Conservation (phyloP, 2,329 filamentous ascomycete species). For the Fusarium duplospermum region DNA sequence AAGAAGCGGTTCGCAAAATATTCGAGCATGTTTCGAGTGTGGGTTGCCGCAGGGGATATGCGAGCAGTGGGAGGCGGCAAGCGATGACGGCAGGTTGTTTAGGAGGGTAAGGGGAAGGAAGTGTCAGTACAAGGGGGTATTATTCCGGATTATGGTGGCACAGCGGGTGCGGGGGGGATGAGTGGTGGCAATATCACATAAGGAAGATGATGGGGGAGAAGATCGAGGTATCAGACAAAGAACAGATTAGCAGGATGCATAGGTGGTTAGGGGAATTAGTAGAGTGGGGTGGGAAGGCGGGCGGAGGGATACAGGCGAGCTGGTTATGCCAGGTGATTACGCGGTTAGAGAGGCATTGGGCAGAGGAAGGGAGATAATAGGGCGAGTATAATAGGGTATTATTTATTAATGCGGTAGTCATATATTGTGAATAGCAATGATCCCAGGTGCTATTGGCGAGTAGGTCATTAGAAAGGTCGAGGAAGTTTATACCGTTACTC, state of each 20-base stretch:
- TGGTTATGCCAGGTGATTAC: background rate
- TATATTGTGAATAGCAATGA: no score
- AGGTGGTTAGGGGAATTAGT: background rate
- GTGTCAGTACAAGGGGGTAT: background rate
- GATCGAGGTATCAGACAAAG: background rate
- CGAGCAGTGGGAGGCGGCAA: background rate
- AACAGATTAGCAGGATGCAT: background rate
- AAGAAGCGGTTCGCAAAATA: background rate
- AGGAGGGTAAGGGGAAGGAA: background rate
- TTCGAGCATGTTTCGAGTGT: no score
- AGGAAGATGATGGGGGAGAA: background rate
- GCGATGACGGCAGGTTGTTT: background rate
- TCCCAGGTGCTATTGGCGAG: no score
- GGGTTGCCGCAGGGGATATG: background rate
- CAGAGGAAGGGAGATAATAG: no score
- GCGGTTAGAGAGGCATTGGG: background rate
- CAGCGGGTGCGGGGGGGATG: background rate
- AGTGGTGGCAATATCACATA: background rate
- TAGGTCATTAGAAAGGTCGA: no score
- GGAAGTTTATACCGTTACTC: no score
- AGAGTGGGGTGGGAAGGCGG: background rate
- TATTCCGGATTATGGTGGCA: background rate
- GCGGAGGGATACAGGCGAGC: background rate
- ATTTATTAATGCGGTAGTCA: no score
- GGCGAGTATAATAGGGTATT: no score